Base-by-base conservation (phyloP, 163 green algal species). In the Scenedesmus sp. region DNA sequence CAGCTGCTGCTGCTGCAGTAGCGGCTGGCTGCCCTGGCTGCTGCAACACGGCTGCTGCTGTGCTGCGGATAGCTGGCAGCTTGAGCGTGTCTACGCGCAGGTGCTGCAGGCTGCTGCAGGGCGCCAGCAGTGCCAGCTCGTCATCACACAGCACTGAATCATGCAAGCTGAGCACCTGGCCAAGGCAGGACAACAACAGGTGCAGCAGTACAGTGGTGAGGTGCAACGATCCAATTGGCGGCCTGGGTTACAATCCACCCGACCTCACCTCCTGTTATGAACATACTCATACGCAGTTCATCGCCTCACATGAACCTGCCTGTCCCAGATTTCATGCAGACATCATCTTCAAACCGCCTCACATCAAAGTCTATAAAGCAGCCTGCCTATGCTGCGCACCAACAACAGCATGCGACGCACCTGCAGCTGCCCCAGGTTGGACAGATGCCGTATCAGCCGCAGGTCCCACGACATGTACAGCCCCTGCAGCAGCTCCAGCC, bases 391-490 rank as follows among this genome's bases (percentile, higher is more conserved):
- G n/a, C n/a, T n/a, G n/a, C n/a, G n/a, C n/a, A n/a, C n/a, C n/a
- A n/a, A n/a, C n/a, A 40, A 18, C 65, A 76, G 30, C 24, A 40
- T 30, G 40, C 24, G 4, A 16, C 16, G 15, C 73, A 89, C 85
- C 68, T 89, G 65, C 44, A 83, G 43, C 43, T 83, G 68, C 42
- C 12, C 24, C 9, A 90, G 68, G 20, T 1, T 12, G 1, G 68
- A 24, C 26, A 90, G 68, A n/a, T 83, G 85, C 18, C n/a, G 20
- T 5, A 90, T 83, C 30, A 42, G 35, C n/a, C 85, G 73, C 85
- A 84, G 68, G n/a, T 90, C 85, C 68, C 68, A 84, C 1, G 85
- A 90, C 85, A 90, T 70, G 68, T 90, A 53, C 85, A 90, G 46
- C 68, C 85, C 85, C 20, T 90, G 68, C n/a, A 90, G 68, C 44